Evolutionary conservation across 1,284 basidiomycete species (phyloP).

Genomic region (Pseudozyma hubeiensis): DNA sequence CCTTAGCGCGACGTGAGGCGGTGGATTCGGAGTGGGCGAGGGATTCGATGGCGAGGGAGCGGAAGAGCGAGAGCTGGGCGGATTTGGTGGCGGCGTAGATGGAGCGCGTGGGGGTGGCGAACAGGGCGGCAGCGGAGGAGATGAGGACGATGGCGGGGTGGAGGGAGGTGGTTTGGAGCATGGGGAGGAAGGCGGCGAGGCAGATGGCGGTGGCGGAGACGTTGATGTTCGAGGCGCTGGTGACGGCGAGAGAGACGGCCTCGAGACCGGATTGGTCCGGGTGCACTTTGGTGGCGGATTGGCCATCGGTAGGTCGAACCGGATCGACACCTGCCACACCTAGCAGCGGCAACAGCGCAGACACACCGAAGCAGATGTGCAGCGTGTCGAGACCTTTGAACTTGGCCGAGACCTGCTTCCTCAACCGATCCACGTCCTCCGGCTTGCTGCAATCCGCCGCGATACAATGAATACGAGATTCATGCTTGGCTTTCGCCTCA

Average conservation of each 20-base stretch:
- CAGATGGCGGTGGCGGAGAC: slow-evolving; percentile 71
- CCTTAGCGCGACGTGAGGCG: slow-evolving; percentile 24
- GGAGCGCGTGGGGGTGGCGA: slow-evolving; percentile 86
- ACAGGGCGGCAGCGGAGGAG: slow-evolving; percentile 81
- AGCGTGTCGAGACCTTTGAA: slow-evolving; percentile 87
- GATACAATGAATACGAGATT: slow-evolving; percentile 55
- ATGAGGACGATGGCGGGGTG: slow-evolving; percentile 82
- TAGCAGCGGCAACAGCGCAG: slow-evolving; percentile 82
- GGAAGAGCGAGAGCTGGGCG: slow-evolving; percentile 81
- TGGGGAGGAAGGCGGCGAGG: slow-evolving; percentile 74
- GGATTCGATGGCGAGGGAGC: slow-evolving; percentile 80
- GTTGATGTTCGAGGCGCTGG: slow-evolving; percentile 70
- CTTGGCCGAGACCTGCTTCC: slow-evolving; percentile 73
- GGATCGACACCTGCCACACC: slow-evolving; percentile 77
- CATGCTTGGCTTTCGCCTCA: slow-evolving; percentile 53
- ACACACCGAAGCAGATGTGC: slow-evolving; percentile 85
- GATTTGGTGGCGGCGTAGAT: slow-evolving; percentile 88
- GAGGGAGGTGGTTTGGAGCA: slow-evolving; percentile 77
- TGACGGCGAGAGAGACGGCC: slow-evolving; percentile 68
- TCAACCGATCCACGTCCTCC: slow-evolving; percentile 77
- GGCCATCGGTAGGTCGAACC: slow-evolving; percentile 56
- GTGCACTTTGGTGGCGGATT: slow-evolving; percentile 73
- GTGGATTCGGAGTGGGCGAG: slow-evolving; percentile 65
- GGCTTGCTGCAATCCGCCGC: slow-evolving; percentile 77
- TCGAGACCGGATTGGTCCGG: slow-evolving; percentile 68